Evolutionary conservation across 257 asterid species (phyloP), one percentile per base, ranked within the genome.

Genomic region (Voacanga thouarsii): DNA sequence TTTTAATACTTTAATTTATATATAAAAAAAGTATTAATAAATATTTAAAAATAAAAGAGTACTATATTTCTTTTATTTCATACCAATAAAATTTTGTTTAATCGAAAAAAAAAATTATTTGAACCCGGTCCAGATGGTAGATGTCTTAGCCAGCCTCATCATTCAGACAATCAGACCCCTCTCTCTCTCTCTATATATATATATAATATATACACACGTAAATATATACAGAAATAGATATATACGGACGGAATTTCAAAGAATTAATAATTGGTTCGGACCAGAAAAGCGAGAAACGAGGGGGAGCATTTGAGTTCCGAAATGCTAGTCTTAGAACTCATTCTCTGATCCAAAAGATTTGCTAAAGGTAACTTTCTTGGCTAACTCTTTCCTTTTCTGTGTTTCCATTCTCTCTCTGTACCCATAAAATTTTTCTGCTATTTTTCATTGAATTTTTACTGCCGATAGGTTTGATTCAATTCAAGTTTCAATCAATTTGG

Each of bases 281-380:
- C 75, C 63, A 56, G 76, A 72, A 72, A 49, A 8, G 63, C 76
- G 61, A 72, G 49, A 49, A 49, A 49, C 16, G 59, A 12, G 76
- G 76, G 6, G 59, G 33, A 72, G 39, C 76, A 49, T 47, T 33
- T 26, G 76, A 72, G 61, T 72, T 72, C 75, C 63, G 61, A 26
- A 47, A 71, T 71, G 59, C 15, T 24, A 26, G 76, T 51, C 30
- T 68, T 41, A 23, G 53, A 68, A 7, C 51, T 68, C 30, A 68
- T 41, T 72, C 63, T 75, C 64, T 75, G 72, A 75, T 75, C 79
- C 79, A 57, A 39, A 68, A 53, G 57, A 30, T 77, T 51, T 26
- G 44, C 28, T 45, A 68, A 68, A 75, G n/a, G 57, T 45, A 2
- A 23, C 44, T 37, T 41, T 21, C 50, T 56, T 10, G 9, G 49